Conservation (phyloP, 345 rosid genomes). For the Crucihimalaya himalaica region DNA sequence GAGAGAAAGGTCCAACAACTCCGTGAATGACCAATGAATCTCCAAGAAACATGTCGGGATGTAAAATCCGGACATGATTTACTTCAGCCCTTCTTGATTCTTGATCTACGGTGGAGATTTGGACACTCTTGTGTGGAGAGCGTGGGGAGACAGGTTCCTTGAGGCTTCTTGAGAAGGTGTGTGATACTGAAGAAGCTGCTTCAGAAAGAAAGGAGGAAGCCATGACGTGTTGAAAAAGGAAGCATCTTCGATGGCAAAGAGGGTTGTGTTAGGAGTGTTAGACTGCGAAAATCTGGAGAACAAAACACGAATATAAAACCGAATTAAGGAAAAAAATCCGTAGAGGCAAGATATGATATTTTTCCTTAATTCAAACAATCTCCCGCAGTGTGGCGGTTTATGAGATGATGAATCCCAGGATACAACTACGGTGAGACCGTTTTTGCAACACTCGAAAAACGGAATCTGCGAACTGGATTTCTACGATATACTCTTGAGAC, state of each 20-base stretch:
- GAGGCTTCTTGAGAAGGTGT: slow-evolving; percentile 51
- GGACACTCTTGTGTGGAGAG: slow-evolving; percentile 53
- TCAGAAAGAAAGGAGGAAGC: slow-evolving; percentile 55
- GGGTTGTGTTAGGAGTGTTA: slow-evolving; percentile 61
- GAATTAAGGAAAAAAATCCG: too few relatives aligned
- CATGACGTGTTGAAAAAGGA: slow-evolving; percentile 52
- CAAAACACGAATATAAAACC: too few relatives aligned
- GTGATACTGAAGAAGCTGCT: slow-evolving; percentile 72
- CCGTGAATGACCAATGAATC: slow-evolving; percentile 68
- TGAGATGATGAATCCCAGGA: too few relatives aligned
- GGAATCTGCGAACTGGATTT: too few relatives aligned
- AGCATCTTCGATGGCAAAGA: slow-evolving; percentile 76
- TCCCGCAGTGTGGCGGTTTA: too few relatives aligned
- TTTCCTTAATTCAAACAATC: too few relatives aligned
- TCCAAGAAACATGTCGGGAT: slow-evolving; percentile 72
- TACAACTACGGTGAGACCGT: too few relatives aligned
- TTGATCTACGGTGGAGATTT: slow-evolving; percentile 46
- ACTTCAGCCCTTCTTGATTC: slow-evolving; percentile 50
- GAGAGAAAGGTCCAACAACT: slow-evolving; percentile 59
- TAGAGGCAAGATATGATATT: too few relatives aligned
- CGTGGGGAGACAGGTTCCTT: slow-evolving; percentile 62
- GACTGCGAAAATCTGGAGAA: too few relatives aligned
- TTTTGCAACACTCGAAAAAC: too few relatives aligned
- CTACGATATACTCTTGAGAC: too few relatives aligned
- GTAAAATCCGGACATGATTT: slow-evolving; percentile 55